phyloP scores from a whole-genome alignment of 1,284 basidiomycete species.

The Heliocybe sulcata region DNA sequence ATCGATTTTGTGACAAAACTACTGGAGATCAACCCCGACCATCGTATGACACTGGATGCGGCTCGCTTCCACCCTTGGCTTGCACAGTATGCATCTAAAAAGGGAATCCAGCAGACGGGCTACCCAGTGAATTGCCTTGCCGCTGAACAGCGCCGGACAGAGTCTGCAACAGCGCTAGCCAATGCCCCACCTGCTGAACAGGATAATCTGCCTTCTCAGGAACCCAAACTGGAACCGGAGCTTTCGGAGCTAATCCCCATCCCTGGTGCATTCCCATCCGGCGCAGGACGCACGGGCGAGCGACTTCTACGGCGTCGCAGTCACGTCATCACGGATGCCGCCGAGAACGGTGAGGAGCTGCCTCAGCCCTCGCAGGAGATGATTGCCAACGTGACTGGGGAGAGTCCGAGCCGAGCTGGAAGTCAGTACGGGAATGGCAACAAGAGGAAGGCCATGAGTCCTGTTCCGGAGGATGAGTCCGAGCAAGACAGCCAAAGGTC shows the following conservation, averaged over 20 bases:
- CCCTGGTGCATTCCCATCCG: slow-evolving; percentile 15
- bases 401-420: neutral
- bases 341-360: slow-evolving; percentile 22
- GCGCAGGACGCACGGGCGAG: slow-evolving; percentile 10
- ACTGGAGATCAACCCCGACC: slow-evolving; percentile 41
- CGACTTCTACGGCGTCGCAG: slow-evolving; percentile 39
- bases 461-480: slow-evolving; percentile 5
- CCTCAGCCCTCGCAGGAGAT: slow-evolving; percentile 36
- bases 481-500: neutral
- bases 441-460: neutral
- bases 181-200: neutral
- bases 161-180: slow-evolving; percentile 4
- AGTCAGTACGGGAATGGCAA: neutral
- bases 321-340: slow-evolving; percentile 34
- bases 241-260: neutral
- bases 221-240: neutral
- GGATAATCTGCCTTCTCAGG: neutral
- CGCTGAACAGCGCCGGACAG: slow-evolving; percentile 2
- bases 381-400: slow-evolving; percentile 16
- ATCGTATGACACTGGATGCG: slow-evolving; percentile 49
- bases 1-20: slow-evolving; percentile 41
- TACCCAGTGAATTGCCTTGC: neutral
- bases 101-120: neutral
- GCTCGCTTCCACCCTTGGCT: slow-evolving; percentile 70
- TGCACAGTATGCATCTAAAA: slow-evolving; percentile 1